Evolutionary conservation across 2,329 filamentous ascomycete species (phyloP), one percentile per base, ranked within the genome.

Genomic region (Chaetomiaceae sp.): DNA sequence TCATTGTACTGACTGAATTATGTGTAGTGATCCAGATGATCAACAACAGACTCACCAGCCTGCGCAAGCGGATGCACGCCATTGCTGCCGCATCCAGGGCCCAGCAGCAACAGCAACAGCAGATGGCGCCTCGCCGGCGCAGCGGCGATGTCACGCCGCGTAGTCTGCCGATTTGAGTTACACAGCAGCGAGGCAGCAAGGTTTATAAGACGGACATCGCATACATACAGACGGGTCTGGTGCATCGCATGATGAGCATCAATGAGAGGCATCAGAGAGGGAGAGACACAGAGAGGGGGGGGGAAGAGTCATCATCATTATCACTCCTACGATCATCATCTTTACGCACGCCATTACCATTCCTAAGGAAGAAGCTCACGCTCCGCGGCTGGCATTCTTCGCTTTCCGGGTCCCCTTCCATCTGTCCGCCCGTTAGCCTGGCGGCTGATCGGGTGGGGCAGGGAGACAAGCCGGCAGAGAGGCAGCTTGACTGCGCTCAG

Each of bases 11-110:
- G 53, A 69, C 56, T 20, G 3, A n/a, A n/a, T n/a, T 2, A 8
- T 3, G 7, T 7, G 11, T 38, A 81, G 79, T 83, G 71, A 79
- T 83, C 48, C 66, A 72, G 45, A 83, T 83, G 79, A 78, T 83
- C 52, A 73, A 68, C 19, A 65, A 66, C n/a, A 73, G 80, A 48
- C 69, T 83, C 3, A 59, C 65, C 17, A 69, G 70, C 17, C 75
- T 84, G 39, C 74, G 73, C 45, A 79, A 79, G 65, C 83, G 82
- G 67, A 71, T 77, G 58, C 73, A 71, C 37, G 72, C 79, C 60
- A 83, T 83, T 60, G 76, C 73, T 14, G 77, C 78, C 48, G 76
- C 76, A 41, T 75, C 73, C 27, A 75, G 73, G 57, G 69, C 69
- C 5, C 69, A 73, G 43, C 65, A 68, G 47, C 65, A 64, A 37